phyloP scores from a whole-genome alignment of 1,284 basidiomycete genomes.

The Cutaneotrichosporon sp. region DNA sequence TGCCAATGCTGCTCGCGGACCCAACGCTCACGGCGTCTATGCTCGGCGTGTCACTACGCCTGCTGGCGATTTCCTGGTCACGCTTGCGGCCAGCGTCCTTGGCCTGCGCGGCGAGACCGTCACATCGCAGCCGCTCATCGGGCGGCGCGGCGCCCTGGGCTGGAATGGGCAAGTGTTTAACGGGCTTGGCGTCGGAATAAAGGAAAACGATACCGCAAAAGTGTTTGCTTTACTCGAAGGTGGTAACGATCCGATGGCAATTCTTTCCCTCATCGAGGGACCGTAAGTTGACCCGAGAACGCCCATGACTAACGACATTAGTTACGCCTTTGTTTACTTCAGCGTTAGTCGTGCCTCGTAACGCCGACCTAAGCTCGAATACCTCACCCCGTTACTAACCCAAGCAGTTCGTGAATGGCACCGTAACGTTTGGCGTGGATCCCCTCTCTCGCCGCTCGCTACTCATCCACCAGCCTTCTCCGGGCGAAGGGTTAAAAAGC shows the following conservation, averaged over 20 bases:
- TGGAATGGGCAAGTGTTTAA: conserved; percentile 92
- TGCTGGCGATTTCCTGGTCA: conserved; percentile 21
- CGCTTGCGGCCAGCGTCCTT: conserved; percentile 72
- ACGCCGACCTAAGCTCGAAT: neutral
- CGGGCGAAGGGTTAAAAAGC: neutral
- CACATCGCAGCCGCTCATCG: conserved; percentile 67
- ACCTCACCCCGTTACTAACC: neutral
- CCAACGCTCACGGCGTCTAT: conserved; percentile 28
- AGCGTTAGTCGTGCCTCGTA: conserved; percentile 53
- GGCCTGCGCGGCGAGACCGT: conserved; percentile 62
- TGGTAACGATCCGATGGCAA: conserved; percentile 51
- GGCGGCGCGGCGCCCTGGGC: conserved; percentile 59
- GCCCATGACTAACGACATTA: neutral
- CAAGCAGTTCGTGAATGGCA: conserved; percentile 49
- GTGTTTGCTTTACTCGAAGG: conserved; percentile 58
- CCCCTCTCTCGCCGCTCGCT: conserved; percentile 87
- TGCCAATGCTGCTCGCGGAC: conserved; percentile 25
- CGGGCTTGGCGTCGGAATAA: conserved; percentile 60
- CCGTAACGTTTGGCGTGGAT: conserved; percentile 76
- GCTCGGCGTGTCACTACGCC: conserved; percentile 1
- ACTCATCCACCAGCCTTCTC: conserved; percentile 51
- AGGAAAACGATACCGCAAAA: conserved; percentile 73
- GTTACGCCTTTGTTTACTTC: conserved; percentile 52
- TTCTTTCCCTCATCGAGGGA: conserved; percentile 69
- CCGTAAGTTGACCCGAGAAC: conserved; percentile 80